Base-by-base conservation (phyloP, 352 stramenopile genomes). In the Phytophthora chlamydospora region DNA sequence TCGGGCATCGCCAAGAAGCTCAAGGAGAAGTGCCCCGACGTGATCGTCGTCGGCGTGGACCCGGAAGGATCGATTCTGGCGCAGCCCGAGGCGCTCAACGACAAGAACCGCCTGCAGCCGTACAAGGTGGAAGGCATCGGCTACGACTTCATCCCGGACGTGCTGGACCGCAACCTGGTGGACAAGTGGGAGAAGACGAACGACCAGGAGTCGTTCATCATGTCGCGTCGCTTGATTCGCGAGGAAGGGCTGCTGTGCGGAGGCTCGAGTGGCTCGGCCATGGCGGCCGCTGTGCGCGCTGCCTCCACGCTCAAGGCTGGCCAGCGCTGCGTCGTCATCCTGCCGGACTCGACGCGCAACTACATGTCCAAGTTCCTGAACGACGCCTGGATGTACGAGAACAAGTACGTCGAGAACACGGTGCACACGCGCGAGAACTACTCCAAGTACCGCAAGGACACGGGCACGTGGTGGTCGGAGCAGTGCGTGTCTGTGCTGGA, bases 311-410 rank as follows among this genome's bases (percentile, higher is more conserved):
- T 98, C 16, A 81, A 82, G 50, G 66, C 83, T 51, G 95, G 91
- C 19, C 90, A 99, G 71, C 89, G 90, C 11, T 98, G 90, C 64
- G 95, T 99, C 7, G 92, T 98, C 10, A 75, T 99, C 34, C 74
- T 99, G 6, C 90, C 95, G 1, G 96, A 99, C 73, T 97, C 85
- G 43, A 97, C 97, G 16, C 80, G 96, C 21, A 99, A 99, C 79
- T 99, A 99, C 90, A 98, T 98, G 95, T 97, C 83, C 65, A 99
- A 99, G 78, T 97, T 97, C 58, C 59, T 98, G 17, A 96, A 85
- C 50, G 94, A 99, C 78, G 81, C 97, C 66, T 99, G 96, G 96
- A 94, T 94, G 85, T 91, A 80, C 48, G 81, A 83, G 36, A 85
- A 93, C 71, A 70, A 85, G 38, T 93, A 73, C 43, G 80, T 90